A percentile compares a stretch with the other conserved stretches of the same genome.
Conservation (phyloP, 2,329 filamentous ascomycete genomes). For the Juglanconis juglandina region DNA sequence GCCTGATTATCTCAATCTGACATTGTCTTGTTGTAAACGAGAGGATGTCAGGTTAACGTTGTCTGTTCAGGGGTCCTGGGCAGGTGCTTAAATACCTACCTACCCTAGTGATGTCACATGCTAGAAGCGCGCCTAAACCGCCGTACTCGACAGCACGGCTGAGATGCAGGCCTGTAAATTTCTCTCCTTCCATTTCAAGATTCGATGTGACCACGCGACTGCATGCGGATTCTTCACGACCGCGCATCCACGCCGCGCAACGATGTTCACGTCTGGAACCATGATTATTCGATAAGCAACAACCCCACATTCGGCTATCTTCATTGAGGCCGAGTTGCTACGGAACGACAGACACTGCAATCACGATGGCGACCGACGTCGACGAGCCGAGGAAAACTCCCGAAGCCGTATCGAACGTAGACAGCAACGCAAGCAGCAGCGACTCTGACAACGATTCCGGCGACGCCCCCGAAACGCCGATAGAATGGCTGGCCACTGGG, state of each 20-base stretch:
- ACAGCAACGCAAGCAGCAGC: constrained; percentile 35
- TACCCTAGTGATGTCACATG: too few species aligned
- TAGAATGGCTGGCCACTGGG: constrained; percentile 70
- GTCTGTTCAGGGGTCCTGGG: too few species aligned
- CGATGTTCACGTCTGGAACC: background rate
- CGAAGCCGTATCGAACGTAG: constrained; percentile 33
- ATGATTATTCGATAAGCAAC: background rate
- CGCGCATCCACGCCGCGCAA: background rate
- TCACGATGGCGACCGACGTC: constrained; percentile 23
- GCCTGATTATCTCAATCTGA: too few species aligned
- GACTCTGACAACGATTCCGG: constrained; percentile 29
- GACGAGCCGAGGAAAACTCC: constrained; percentile 18
- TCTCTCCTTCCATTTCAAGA: background rate
- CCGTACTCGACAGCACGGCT: background rate
- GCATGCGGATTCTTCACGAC: background rate
- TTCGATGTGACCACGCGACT: background rate
- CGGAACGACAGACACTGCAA: background rate
- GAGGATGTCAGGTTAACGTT: too few species aligned
- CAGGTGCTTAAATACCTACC: too few species aligned
- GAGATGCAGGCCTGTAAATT: background rate
- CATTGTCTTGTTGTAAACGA: too few species aligned
- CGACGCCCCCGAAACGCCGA: constrained; percentile 25
- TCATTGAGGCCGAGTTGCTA: background rate
- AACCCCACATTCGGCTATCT: background rate
- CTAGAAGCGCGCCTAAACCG: background rate